phyloP scores from a whole-genome alignment of 306 rosid species.

The Fagus sylvatica region DNA sequence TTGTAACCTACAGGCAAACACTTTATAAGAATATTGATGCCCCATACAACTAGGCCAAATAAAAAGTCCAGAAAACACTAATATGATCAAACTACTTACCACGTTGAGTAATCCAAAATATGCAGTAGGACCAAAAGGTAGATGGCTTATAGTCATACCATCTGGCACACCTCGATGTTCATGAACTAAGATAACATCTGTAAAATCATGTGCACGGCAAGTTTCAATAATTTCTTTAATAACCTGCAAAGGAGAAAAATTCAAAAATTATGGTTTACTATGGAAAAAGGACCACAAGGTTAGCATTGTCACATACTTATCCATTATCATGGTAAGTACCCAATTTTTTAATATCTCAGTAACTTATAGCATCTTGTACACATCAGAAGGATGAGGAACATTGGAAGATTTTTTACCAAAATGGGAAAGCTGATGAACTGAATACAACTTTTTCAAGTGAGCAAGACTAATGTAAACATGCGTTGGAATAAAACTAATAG shows the following conservation, averaged over 20 bases:
- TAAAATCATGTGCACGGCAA: slow-evolving; percentile 81
- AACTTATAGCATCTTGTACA: no score
- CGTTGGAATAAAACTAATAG: no score
- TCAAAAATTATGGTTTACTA: neutral
- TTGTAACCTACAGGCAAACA: slow-evolving; percentile 63
- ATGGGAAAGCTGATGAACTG: no score
- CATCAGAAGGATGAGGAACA: no score
- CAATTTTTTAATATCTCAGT: no score
- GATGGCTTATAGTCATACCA: slow-evolving; percentile 81
- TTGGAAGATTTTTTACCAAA: no score
- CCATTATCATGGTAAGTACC: no score
- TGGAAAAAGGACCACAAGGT: neutral
- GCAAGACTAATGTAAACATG: no score
- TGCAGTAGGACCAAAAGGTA: slow-evolving; percentile 95
- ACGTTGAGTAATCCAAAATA: slow-evolving; percentile 84
- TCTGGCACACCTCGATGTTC: slow-evolving; percentile 97
- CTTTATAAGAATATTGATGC: slow-evolving; percentile 23
- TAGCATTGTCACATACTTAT: no score
- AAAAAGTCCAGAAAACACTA: slow-evolving; percentile 10
- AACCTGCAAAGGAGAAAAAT: slow-evolving; percentile 52
- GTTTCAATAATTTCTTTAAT: slow-evolving; percentile 84
- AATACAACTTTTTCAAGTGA: no score
- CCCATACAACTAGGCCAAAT: neutral
- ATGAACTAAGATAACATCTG: slow-evolving; percentile 86
- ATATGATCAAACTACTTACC: slow-evolving; percentile 49